Percentiles rank a stretch among this genome's conserved stretches.
Evolutionary conservation across 2,329 filamentous ascomycete genomes (phyloP).

Genomic region (Epichloe hybrida): DNA sequence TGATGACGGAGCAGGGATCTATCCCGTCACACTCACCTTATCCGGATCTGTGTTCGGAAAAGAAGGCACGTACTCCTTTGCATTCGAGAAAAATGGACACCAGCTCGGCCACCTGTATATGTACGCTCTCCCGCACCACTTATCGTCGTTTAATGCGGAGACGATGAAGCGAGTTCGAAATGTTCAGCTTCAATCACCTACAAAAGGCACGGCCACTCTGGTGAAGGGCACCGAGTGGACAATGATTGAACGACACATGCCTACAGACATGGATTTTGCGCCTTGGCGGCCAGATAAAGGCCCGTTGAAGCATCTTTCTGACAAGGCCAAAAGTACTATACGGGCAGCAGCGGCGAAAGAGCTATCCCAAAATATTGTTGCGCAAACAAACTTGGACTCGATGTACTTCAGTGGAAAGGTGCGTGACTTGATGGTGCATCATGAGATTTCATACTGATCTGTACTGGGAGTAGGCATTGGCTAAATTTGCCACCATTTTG

Average conservation of each 20-base stretch:
- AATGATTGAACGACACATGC: slow-evolving; percentile 61
- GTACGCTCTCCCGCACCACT: slow-evolving; percentile 80
- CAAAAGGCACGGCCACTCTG: slow-evolving; percentile 74
- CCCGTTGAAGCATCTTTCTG: slow-evolving; percentile 32
- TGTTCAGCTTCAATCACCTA: slow-evolving; percentile 61
- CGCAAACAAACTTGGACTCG: slow-evolving; percentile 62
- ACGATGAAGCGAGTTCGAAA: slow-evolving; percentile 37
- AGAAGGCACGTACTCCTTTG: slow-evolving; percentile 58
- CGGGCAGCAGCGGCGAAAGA: slow-evolving; percentile 54
- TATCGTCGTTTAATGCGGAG: slow-evolving; percentile 54
- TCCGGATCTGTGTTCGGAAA: slow-evolving; percentile 46
- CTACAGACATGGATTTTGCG: slow-evolving; percentile 59
- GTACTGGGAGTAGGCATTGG: slow-evolving; percentile 39
- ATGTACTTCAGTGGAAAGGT: slow-evolving; percentile 92
- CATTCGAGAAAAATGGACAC: slow-evolving; percentile 59
- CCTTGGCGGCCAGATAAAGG: slow-evolving; percentile 55
- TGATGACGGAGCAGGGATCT: slow-evolving; percentile 65
- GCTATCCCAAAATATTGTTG: slow-evolving; percentile 60
- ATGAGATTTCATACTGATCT: neutral
- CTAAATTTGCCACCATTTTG: slow-evolving; percentile 60
- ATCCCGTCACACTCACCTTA: slow-evolving; percentile 50
- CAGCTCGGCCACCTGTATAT: slow-evolving; percentile 52
- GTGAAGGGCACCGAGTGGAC: slow-evolving; percentile 64
- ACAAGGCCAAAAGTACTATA: slow-evolving; percentile 45
- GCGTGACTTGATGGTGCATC: slow-evolving; percentile 4